These are phyloP conservation scores for Fusarium fujikuroi DNA, from an alignment of 2,329 filamentous ascomycete species.

Conservation along the genomic window DNA sequence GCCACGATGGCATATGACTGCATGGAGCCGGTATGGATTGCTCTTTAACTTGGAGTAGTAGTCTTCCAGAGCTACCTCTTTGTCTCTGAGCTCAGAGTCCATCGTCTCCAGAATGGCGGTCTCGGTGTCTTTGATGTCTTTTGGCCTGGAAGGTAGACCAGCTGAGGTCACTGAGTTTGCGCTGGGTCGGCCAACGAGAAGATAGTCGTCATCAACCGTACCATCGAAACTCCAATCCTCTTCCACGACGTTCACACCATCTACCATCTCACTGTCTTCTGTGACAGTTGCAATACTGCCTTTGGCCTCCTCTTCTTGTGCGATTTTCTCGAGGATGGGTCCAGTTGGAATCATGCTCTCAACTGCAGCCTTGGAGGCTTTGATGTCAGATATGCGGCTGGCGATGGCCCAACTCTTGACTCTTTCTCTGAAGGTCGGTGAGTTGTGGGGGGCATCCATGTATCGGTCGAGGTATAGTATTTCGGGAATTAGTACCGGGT, in stretches of 20 bases:
- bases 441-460: slow-evolving; percentile 72
- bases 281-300: neutral
- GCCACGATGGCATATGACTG: slow-evolving; percentile 91
- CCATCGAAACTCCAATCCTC: slow-evolving; percentile 55
- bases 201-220: slow-evolving; percentile 51
- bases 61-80: slow-evolving; percentile 43
- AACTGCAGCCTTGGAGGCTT: slow-evolving; percentile 50
- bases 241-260: slow-evolving; percentile 12
- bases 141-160: slow-evolving; percentile 12
- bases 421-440: slow-evolving; percentile 71
- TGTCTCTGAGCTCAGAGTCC: slow-evolving; percentile 53
- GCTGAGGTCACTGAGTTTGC: neutral
- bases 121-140: slow-evolving; percentile 39
- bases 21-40: slow-evolving; percentile 84
- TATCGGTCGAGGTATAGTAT: slow-evolving; percentile 90
- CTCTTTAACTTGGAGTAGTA: slow-evolving; percentile 64
- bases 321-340: slow-evolving; percentile 44
- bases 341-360: slow-evolving; percentile 44
- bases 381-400: slow-evolving; percentile 67
- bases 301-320: neutral
- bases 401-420: slow-evolving; percentile 81
- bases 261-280: slow-evolving; percentile 4
- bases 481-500: slow-evolving; percentile 82
- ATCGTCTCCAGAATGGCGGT: slow-evolving; percentile 56
- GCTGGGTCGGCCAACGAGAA: slow-evolving; percentile 42